Base-by-base conservation (phyloP, 352 stramenopile species). In the Globisporangium nunn region DNA sequence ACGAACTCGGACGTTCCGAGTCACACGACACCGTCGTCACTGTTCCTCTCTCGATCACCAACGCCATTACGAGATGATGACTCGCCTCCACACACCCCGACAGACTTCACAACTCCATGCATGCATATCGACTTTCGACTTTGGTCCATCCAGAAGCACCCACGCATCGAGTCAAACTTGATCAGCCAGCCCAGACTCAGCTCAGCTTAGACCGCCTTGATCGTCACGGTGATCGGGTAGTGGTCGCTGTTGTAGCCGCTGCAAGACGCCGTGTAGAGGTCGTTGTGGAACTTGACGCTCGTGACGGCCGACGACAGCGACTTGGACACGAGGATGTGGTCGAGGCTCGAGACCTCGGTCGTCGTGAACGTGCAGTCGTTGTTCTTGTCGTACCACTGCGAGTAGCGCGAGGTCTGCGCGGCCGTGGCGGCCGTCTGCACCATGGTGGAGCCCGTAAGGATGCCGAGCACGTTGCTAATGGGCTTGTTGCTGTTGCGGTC, bases 401-500 rank as follows among this genome's bases (percentile, higher is more conserved):
- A 77, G 66, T 72, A 88, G 57, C 75, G 74, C 28, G 74, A 59
- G 28, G 59, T 37, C 66, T 82, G 68, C 15, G 59, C 30, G 0
- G 72, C 64, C 43, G 80, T 74, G 23, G 58, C 65, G 12, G 67
- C 74, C 35, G 75, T 64, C 49, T 87, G 74, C 35, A 71, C 65
- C 54, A 86, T 82, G 48, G 66, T 68, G 56, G 54, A 53, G 41
- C 67, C 68, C 35, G 71, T 59, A 35, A 88, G 65, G 58, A 87
- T 74, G 12, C 63, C 54, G 30, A 89, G 65, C 1, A 73, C 73
- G 54, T 67, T 71, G 43, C 72, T 83, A 61, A 86, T 84, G 2
- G 79, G 79, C 35, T 59, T 43, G 61, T 87, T 85, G 58, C 54
- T 67, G 72, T 85, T 88, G 67, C 77, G 75, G 74, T 88, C 79